Evolutionary conservation across 1,284 basidiomycete species (phyloP).

Genomic region (Naganishia albida): DNA sequence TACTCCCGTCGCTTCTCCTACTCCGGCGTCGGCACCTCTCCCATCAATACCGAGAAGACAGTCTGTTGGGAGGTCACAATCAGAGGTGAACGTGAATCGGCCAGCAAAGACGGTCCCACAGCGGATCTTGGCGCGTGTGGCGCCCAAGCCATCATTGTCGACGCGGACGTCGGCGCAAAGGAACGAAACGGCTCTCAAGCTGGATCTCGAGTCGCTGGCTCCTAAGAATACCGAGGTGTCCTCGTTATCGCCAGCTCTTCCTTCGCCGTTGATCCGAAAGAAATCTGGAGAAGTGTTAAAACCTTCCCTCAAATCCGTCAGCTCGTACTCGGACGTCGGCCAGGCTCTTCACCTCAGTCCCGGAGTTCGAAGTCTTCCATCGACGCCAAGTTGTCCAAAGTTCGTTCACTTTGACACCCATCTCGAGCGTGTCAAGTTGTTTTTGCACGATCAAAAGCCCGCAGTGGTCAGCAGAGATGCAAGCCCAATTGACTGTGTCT

Average conservation of each 20-base stretch:
- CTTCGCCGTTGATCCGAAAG: slow-evolving; percentile 67
- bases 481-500: slow-evolving; percentile 77
- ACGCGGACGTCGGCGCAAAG: slow-evolving; percentile 36
- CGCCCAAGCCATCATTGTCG: slow-evolving; percentile 12
- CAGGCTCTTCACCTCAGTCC: slow-evolving; percentile 60
- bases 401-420: slow-evolving; percentile 90
- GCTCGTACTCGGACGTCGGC: slow-evolving; percentile 54
- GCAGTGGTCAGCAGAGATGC: slow-evolving; percentile 87
- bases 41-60: slow-evolving; percentile 16
- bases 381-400: slow-evolving; percentile 69
- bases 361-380: slow-evolving; percentile 61
- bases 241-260: slow-evolving; percentile 37
- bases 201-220: slow-evolving; percentile 48
- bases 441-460: slow-evolving; percentile 90
- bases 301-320: slow-evolving; percentile 78
- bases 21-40: slow-evolving; percentile 20
- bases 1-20: slow-evolving; percentile 16
- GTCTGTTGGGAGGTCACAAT: slow-evolving; percentile 35
- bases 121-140: slow-evolving; percentile 27
- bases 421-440: slow-evolving; percentile 84
- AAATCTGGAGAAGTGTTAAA: slow-evolving; percentile 92
- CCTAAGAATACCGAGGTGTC: slow-evolving; percentile 24
- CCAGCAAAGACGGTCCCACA: slow-evolving; percentile 17
- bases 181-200: slow-evolving; percentile 48
- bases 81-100: slow-evolving; percentile 32